Evolutionary conservation across 768 basidiomycete species (phyloP).

Genomic region (Agaricus sinodeliciosus): DNA sequence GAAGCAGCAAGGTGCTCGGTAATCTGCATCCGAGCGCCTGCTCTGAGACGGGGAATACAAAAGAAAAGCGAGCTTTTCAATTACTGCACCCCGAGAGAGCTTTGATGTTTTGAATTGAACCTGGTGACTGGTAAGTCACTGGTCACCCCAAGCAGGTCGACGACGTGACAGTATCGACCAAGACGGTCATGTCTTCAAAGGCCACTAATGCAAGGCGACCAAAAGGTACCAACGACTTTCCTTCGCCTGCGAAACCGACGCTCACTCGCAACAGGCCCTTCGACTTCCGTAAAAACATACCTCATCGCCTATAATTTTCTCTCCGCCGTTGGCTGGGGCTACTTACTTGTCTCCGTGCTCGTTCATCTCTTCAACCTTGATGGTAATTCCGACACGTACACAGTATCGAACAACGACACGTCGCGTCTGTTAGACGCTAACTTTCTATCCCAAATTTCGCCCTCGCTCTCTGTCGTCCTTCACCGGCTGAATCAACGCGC

Average conservation of each 20-base stretch:
- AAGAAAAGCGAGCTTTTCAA: not conserved
- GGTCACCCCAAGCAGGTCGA: no score
- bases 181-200: not conserved
- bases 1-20: no score
- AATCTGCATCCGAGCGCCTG: not conserved
- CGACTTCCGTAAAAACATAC: constrained; percentile 44
- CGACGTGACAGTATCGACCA: no score
- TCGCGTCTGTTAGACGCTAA: constrained; percentile 20
- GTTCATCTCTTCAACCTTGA: constrained; percentile 42
- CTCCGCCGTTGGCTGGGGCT: constrained; percentile 70
- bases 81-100: no score
- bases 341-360: constrained; percentile 54
- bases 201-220: not conserved
- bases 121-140: no score
- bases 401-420: constrained; percentile 20
- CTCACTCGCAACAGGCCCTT: constrained; percentile 13
- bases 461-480: constrained; percentile 30
- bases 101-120: no score
- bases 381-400: constrained; percentile 26
- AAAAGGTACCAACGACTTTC: not conserved
- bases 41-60: no score
- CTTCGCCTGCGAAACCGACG: not conserved
- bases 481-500: constrained; percentile 43
- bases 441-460: constrained; percentile 24
- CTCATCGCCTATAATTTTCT: constrained; percentile 73